Conservation (phyloP, 257 asterid genomes). For the Gentiana macrophylla region DNA sequence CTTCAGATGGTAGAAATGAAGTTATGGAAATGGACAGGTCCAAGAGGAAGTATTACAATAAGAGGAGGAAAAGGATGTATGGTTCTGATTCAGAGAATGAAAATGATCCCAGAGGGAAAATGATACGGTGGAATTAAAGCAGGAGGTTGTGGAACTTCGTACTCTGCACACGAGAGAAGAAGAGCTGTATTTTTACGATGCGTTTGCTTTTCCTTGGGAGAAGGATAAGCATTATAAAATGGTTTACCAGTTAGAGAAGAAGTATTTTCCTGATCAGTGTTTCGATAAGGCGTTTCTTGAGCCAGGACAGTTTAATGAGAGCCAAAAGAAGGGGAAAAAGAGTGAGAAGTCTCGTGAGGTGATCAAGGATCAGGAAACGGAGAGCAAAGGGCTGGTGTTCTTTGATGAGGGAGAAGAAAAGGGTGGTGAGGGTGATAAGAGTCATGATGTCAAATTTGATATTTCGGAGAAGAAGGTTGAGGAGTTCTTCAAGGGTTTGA, state of each 20-base stretch:
- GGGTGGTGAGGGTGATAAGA: slow-evolving; percentile 11
- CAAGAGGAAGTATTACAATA: slow-evolving; percentile 63
- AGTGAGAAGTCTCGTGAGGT: slow-evolving; percentile 5
- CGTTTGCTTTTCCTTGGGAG: slow-evolving; percentile 96
- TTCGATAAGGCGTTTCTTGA: slow-evolving; percentile 91
- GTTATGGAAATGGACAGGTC: slow-evolving; percentile 44
- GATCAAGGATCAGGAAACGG: slow-evolving; percentile 13
- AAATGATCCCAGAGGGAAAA: slow-evolving; percentile 20
- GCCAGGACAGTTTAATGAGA: slow-evolving; percentile 42
- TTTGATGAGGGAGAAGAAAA: slow-evolving; percentile 36
- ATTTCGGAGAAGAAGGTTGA: slow-evolving; percentile 84
- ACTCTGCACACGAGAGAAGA: slow-evolving; percentile 78
- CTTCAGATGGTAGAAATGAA: slow-evolving; percentile 3
- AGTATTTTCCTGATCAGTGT: slow-evolving; percentile 87
- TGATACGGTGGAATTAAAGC: slow-evolving; percentile 68
- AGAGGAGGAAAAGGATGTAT: slow-evolving; percentile 74
- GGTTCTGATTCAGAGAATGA: slow-evolving; percentile 70
- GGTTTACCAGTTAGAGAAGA: slow-evolving; percentile 95
- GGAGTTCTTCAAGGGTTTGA: slow-evolving; percentile 95
- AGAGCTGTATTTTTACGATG: slow-evolving; percentile 74
- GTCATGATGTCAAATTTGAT: slow-evolving; percentile 28
- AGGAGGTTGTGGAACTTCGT: slow-evolving; percentile 75
- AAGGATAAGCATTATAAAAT: slow-evolving; percentile 88
- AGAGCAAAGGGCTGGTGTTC: slow-evolving; percentile 48
- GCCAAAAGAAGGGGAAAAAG: slow-evolving; percentile 23